phyloP scores from a whole-genome alignment of 2,329 filamentous ascomycete genomes.

The Fusarium chaquense region DNA sequence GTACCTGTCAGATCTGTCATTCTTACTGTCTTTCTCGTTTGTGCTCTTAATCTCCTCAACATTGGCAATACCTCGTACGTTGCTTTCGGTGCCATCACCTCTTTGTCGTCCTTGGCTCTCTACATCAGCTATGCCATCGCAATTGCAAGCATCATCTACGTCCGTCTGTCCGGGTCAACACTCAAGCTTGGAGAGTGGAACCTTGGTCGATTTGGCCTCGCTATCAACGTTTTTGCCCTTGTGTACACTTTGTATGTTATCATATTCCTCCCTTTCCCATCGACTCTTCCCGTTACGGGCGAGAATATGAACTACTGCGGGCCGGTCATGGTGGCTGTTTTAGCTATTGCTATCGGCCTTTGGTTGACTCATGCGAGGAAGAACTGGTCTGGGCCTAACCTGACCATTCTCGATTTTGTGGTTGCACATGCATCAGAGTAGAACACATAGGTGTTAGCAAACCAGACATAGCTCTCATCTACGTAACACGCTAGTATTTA shows the following conservation, averaged over 20 bases:
- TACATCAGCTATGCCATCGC: constrained; percentile 47
- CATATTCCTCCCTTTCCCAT: constrained; percentile 45
- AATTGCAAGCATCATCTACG: constrained; percentile 43
- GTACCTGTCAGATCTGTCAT: constrained; percentile 42
- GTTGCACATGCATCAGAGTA: constrained; percentile 29
- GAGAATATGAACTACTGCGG: constrained; percentile 46
- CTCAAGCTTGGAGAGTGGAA: constrained; percentile 46
- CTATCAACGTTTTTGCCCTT: constrained; percentile 40
- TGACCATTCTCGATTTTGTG: constrained; percentile 45
- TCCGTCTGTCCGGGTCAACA: constrained; percentile 13
- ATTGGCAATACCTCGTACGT: constrained; percentile 45
- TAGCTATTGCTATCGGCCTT: constrained; percentile 35
- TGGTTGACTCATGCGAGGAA: constrained; percentile 40
- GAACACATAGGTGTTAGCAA: background rate
- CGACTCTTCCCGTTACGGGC: constrained; percentile 39
- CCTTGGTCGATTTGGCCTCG: constrained; percentile 33
- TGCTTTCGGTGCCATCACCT: constrained; percentile 44
- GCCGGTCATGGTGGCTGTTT: constrained; percentile 41
- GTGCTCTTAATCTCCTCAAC: constrained; percentile 44
- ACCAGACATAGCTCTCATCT: background rate
- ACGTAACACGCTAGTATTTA: background rate
- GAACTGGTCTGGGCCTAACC: constrained; percentile 41
- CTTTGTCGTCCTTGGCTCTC: constrained; percentile 41
- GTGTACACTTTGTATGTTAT: constrained; percentile 44
- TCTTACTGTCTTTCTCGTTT: constrained; percentile 44